A percentile compares a stretch with the other conserved stretches of the same genome.
phyloP scores from a whole-genome alignment of 1,139 yeast species.

The Pichia sp. region DNA sequence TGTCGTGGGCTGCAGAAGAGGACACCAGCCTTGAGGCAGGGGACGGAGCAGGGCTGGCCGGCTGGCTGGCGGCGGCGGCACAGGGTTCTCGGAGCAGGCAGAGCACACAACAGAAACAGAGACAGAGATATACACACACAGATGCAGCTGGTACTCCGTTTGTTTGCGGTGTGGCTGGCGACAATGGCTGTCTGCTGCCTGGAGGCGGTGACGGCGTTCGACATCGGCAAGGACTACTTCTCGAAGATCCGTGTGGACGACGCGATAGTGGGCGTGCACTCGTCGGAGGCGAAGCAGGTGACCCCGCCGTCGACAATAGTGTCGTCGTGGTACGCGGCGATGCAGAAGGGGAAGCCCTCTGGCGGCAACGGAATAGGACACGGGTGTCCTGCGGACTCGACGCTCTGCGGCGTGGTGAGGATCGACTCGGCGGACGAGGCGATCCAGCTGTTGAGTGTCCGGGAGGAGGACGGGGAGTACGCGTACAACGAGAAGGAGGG shows the following conservation, averaged over 20 bases:
- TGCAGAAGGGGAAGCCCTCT: conserved; percentile 29
- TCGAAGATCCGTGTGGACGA: conserved; percentile 23
- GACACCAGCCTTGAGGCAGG: not conserved
- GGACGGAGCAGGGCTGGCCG: not conserved
- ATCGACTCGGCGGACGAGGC: conserved; percentile 48
- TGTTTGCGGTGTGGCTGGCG: not conserved
- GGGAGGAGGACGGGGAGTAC: conserved; percentile 36
- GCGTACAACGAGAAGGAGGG: conserved; percentile 36
- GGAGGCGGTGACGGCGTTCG: conserved; percentile 6
- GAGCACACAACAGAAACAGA: not conserved
- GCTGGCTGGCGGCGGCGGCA: not conserved
- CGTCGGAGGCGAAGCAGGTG: not conserved
- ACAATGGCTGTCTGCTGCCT: not conserved
- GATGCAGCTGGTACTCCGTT: not conserved
- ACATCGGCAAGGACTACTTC: conserved; percentile 8
- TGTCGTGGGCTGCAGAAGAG: not conserved
- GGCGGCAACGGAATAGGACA: conserved; percentile 31
- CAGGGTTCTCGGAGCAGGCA: not conserved
- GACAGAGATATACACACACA: not conserved
- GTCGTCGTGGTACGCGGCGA: conserved; percentile 63
- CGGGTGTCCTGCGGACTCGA: conserved; percentile 64
- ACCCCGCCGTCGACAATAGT: conserved; percentile 78
- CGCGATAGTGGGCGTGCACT: conserved; percentile 19
- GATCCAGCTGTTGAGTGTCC: conserved; percentile 50
- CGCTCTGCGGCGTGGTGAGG: conserved; percentile 56